phyloP scores from a whole-genome alignment of 345 rosid species.

The Sonneratia caseolaris region DNA sequence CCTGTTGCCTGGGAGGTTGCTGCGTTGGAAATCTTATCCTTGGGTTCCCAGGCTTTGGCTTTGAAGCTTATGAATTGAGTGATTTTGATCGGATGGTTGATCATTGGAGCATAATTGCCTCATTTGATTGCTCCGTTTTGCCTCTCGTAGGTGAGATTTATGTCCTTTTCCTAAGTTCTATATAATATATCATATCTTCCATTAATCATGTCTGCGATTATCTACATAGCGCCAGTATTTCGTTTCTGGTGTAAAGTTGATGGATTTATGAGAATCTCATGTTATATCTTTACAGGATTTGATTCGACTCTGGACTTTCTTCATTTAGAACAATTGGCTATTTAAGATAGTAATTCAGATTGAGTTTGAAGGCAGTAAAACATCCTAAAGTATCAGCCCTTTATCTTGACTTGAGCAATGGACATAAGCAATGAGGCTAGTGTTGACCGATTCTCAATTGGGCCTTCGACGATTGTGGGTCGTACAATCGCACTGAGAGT shows the following conservation, averaged over 20 bases:
- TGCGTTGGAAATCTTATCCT: background rate
- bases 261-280: background rate
- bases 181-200: background rate
- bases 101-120: background rate
- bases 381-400: background rate
- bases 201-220: background rate
- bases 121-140: background rate
- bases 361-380: background rate
- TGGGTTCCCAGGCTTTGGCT: background rate
- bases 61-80: background rate
- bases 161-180: background rate
- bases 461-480: conserved; percentile 79
- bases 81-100: background rate
- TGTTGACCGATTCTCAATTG: conserved; percentile 71
- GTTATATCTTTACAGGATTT: background rate
- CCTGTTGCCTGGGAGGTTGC: background rate
- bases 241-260: background rate
- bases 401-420: conserved; percentile 22
- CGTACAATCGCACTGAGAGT: conserved; percentile 79
- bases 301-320: background rate
- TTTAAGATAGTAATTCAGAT: background rate
- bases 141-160: background rate
- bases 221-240: background rate
- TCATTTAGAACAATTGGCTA: background rate
- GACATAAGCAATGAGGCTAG: conserved; percentile 89